These are phyloP conservation scores for Colletotrichum liriopes DNA, from an alignment of 2,329 filamentous ascomycete species.

Conservation along the genomic window DNA sequence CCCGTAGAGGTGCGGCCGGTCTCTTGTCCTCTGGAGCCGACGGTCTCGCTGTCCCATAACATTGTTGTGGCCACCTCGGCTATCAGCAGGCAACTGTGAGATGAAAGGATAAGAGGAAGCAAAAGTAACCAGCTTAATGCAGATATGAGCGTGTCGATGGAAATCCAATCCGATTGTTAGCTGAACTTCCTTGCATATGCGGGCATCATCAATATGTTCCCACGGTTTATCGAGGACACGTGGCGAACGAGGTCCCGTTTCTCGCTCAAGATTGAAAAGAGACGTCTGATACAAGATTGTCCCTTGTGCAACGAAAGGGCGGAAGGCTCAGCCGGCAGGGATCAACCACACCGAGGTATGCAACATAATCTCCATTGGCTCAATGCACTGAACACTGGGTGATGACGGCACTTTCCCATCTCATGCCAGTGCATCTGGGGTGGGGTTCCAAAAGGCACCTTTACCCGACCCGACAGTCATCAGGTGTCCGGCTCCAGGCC, in stretches of 20 bases:
- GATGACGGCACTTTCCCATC: constrained; percentile 23
- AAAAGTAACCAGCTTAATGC: constrained; percentile 13
- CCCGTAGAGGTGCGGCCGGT: constrained; percentile 16
- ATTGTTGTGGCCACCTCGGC: neutral
- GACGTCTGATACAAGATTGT: neutral
- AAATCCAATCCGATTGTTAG: neutral
- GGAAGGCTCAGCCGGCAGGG: constrained; percentile 1
- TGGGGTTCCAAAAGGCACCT: constrained; percentile 10
- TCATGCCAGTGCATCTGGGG: constrained; percentile 26
- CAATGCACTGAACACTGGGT: constrained; percentile 16
- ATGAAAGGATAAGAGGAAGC: constrained; percentile 7
- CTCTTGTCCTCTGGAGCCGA: constrained; percentile 2
- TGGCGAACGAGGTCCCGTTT: neutral
- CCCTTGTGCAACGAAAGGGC: neutral
- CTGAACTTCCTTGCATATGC: neutral
- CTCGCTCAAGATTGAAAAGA: neutral
- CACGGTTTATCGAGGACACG: neutral
- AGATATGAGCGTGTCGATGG: neutral
- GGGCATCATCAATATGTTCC: neutral
- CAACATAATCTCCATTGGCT: constrained; percentile 36
- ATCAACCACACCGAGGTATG: constrained; percentile 30
- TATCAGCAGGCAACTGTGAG: neutral
- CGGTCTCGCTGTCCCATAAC: constrained; percentile 1
- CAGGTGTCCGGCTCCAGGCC: neutral
- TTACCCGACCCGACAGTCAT: neutral